Evolutionary conservation across 2,329 filamentous ascomycete species (phyloP).

Genomic region (Microsporum canis): DNA sequence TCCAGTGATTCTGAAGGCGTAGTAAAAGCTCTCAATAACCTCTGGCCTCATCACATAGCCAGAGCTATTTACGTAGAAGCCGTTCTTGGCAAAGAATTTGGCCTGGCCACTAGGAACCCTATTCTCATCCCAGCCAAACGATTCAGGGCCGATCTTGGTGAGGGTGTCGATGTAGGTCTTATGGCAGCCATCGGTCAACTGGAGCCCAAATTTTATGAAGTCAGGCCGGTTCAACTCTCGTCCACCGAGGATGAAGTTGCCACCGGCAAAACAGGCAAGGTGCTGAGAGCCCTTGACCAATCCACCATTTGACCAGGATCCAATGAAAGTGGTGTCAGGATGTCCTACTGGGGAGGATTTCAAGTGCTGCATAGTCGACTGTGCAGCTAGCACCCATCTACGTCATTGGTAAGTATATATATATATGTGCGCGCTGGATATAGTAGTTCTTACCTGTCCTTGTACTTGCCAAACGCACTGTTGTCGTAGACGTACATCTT

Average conservation of each 20-base stretch:
- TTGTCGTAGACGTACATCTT: conserved; percentile 82
- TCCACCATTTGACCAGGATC: conserved; percentile 27
- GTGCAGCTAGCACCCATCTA: conserved; percentile 62
- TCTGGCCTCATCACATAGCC: conserved; percentile 65
- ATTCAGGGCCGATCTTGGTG: conserved; percentile 67
- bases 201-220: conserved; percentile 63
- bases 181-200: conserved; percentile 60
- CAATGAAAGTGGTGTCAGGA: conserved; percentile 58
- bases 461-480: conserved; percentile 51
- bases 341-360: conserved; percentile 54
- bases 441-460: conserved; percentile 34
- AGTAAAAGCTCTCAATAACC: conserved; percentile 75
- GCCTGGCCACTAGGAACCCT: conserved; percentile 37
- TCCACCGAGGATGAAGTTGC: conserved; percentile 74
- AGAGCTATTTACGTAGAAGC: conserved; percentile 57
- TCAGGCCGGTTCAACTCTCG: conserved; percentile 53
- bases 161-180: conserved; percentile 58
- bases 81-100: conserved; percentile 53
- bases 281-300: conserved; percentile 34
- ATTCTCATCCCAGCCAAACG: conserved; percentile 51
- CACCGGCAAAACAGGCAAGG: conserved; percentile 71
- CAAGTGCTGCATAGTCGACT: conserved; percentile 63
- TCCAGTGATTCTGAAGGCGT: conserved; percentile 70
- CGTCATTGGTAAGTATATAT: background rate
- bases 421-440: background rate